These are phyloP conservation scores for Stygiomarasmius scandens DNA, from an alignment of 1,284 basidiomycete genomes.

Conservation along the genomic window DNA sequence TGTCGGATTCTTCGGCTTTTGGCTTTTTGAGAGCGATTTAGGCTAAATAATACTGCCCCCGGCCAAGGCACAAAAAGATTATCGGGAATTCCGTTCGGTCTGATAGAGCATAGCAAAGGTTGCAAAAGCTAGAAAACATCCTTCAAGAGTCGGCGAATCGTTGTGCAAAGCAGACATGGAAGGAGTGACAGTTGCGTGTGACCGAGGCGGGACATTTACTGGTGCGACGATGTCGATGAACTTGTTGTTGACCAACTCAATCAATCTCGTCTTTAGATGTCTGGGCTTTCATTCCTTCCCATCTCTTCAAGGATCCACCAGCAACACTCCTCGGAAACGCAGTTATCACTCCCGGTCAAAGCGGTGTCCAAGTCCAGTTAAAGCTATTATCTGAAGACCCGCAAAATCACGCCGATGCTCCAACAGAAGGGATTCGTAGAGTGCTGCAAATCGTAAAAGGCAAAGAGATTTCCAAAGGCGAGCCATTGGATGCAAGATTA, in stretches of 20 bases:
- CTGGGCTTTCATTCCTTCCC: slow-evolving; percentile 7
- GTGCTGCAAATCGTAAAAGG: slow-evolving; percentile 63
- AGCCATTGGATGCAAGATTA: slow-evolving; percentile 56
- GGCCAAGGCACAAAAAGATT: neutral
- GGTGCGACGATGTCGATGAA: neutral
- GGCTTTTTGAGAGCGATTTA: no score
- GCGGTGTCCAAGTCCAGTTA: slow-evolving; percentile 6
- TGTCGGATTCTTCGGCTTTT: no score
- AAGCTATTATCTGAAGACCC: slow-evolving; percentile 9
- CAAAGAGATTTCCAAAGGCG: slow-evolving; percentile 46
- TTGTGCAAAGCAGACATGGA: no score
- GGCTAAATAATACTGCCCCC: neutral
- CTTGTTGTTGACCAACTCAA: neutral
- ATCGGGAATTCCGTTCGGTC: neutral
- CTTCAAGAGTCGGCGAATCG: no score
- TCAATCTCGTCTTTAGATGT: neutral
- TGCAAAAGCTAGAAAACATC: no score
- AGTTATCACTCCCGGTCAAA: neutral
- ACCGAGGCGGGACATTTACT: slow-evolving; percentile 7
- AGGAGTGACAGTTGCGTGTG: neutral
- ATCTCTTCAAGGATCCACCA: slow-evolving; percentile 2
- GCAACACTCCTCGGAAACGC: slow-evolving; percentile 1
- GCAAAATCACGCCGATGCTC: slow-evolving; percentile 69
- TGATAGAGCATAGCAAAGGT: no score
- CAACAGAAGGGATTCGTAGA: slow-evolving; percentile 70